Evolutionary conservation across 371 early-diverging fungal genomes (phyloP), one percentile per base, ranked within the genome.

Genomic region (Chytridium lagenaria): DNA sequence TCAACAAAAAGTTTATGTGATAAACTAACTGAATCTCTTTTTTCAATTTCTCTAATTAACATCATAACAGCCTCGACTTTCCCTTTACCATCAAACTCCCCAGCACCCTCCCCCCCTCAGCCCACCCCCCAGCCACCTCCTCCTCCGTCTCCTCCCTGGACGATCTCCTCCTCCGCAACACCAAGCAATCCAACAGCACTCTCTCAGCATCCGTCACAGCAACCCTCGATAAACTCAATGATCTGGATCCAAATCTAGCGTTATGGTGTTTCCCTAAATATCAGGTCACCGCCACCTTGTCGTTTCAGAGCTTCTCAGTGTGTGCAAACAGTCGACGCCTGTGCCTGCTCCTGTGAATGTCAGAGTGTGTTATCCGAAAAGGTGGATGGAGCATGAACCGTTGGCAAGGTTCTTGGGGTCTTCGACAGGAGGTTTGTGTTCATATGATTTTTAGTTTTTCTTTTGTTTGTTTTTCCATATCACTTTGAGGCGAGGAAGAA

Each of bases 51-150:
- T 26, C 55, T 26, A 16, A 16, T 16, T 26, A 55, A 55, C n/a
- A n/a, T n/a, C n/a, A n/a, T n/a, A 23, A 28, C 55, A 55, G 37
- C 63, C 63, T 63, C 63, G 63, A 63, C 36, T 63, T 63, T 23
- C 63, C 63, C 7, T 63, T 63, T 36, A 63, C 63, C 63, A 63
- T 63, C 36, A 63, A 63, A 63, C 33, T 63, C 34, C 63, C 63
- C 37, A 63, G 63, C 63, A 63, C 63, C 3, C 63, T 63, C 23
- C 63, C 63, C 36, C 63, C 63, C 7, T 31, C 63, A 15, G 31
- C 63, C 36, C 10, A 26, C 7, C 30, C 30, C 19, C 36, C 30
- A 15, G 34, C 36, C 2, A 63, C 12, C 63, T 12, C 10, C 2
- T 31, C 63, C 26, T 10, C 57, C 7, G 36, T 31, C 19, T 36